Conservation (phyloP, 345 rosid species). For the Durio zibethinus region DNA sequence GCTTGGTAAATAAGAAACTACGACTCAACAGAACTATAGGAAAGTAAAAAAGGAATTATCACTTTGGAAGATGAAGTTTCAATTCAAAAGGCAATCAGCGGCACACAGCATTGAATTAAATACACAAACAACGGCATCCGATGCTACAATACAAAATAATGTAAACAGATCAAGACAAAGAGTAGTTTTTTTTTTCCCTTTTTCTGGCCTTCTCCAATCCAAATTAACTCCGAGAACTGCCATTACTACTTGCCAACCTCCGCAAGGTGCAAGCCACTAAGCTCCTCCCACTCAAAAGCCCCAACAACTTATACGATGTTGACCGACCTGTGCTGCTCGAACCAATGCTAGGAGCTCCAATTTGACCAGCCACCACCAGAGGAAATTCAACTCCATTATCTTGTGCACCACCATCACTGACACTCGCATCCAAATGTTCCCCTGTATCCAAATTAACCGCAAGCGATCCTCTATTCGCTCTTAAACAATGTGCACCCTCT, state of each 20-base stretch:
- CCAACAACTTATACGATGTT: constrained; percentile 57
- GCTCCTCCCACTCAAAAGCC: constrained; percentile 62
- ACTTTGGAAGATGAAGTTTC: constrained; percentile 28
- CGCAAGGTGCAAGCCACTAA: constrained; percentile 78
- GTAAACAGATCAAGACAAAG: constrained; percentile 16
- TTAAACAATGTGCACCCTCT: constrained; percentile 50
- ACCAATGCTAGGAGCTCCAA: constrained; percentile 31
- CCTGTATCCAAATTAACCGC: constrained; percentile 59
- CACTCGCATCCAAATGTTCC: constrained; percentile 47
- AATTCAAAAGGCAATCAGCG: constrained; percentile 29
- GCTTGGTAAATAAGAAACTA: too few species aligned
- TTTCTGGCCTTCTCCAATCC: constrained; percentile 5
- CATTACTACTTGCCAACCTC: constrained; percentile 50
- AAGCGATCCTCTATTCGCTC: constrained; percentile 43
- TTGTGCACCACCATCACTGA: constrained; percentile 50
- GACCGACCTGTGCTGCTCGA: constrained; percentile 49
- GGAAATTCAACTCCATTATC: constrained; percentile 49
- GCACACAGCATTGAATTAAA: constrained; percentile 28
- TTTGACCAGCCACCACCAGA: background rate
- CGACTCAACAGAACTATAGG: too few species aligned
- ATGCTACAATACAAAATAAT: constrained; percentile 27
- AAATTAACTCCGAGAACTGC: constrained; percentile 37
- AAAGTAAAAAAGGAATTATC: background rate
- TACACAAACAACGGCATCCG: constrained; percentile 24
- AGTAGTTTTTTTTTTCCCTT: background rate